Base-by-base conservation (phyloP, 257 asterid genomes). In the Scutellaria galericulata region DNA sequence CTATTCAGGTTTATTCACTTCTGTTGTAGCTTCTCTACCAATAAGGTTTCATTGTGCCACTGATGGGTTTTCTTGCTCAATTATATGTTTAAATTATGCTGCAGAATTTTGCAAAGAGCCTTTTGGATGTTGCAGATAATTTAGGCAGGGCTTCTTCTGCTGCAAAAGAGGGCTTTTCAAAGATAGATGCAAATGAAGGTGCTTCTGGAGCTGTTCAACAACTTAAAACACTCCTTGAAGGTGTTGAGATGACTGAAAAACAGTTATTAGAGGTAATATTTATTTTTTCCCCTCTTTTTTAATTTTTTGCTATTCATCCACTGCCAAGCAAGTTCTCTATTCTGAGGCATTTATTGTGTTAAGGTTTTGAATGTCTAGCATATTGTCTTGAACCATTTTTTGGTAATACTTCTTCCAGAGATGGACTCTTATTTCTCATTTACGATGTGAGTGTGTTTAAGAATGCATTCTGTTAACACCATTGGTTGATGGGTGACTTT, bases 1-100 rank as follows among this genome's bases (percentile, higher is more conserved):
- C 97, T 11, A 74, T 91, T 76, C 97, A 89, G 94, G 96, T 87
- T 57, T 57, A 51, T 79, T 60, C 58, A 31, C 41, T 54, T 54
- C 46, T 37, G n/a, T 70, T 37, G 2, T 42, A 24, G 53, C 42
- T 44, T 41, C 37, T 40, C 47, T 20, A n/a, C 40, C 10, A 53
- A 0, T 39, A n/a, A 45, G 22, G 31, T 20, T 68, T 57, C 35
- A 5, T 45, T 37, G 51, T 12, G 31, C 48, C 31, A n/a, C 59
- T 9, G 52, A 15, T 35, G 45, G 44, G 22, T 31, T 7, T 7
- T 67, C 50, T 48, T 59, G 74, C 60, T 48, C 54, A 61, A 45
- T 18, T 42, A 64, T 56, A 55, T 20, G 42, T 78, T 67, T 61
- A 45, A 62, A 15, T 15, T 31, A 31, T 31, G 37, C 37, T 31